phyloP scores from a whole-genome alignment of 2,329 filamentous ascomycete species.

The Calycina marina region DNA sequence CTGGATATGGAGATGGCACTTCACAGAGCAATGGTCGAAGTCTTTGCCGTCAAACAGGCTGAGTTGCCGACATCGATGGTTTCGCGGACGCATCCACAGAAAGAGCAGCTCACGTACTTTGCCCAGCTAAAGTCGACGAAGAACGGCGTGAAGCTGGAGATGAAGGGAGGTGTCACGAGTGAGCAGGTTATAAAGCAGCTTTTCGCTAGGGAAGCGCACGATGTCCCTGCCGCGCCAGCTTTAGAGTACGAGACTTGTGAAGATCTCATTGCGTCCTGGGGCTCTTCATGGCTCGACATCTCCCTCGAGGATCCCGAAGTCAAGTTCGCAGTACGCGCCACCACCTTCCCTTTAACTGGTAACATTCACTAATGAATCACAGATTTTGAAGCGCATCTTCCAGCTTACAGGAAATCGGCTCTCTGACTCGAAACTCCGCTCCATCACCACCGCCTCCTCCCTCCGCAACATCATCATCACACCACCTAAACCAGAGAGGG shows the following conservation, averaged over 20 bases:
- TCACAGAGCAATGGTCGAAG: constrained; percentile 40
- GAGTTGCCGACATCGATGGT: constrained; percentile 21
- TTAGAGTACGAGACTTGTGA: constrained; percentile 5
- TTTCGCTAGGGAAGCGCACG: constrained; percentile 2
- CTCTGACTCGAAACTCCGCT: constrained; percentile 51
- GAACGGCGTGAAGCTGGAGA: constrained; percentile 10
- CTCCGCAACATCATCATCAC: constrained; percentile 39
- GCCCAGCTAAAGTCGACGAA: constrained; percentile 15
- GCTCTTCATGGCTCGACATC: constrained; percentile 41
- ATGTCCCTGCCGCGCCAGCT: constrained; percentile 13
- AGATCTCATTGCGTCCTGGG: constrained; percentile 29
- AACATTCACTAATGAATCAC: too few relatives aligned
- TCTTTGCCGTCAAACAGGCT: constrained; percentile 32
- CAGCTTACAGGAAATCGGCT: constrained; percentile 69
- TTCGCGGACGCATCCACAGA: constrained; percentile 6
- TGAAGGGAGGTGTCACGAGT: constrained; percentile 2
- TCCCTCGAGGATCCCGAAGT: constrained; percentile 40
- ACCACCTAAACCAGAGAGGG: constrained; percentile 42
- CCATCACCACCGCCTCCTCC: constrained; percentile 36
- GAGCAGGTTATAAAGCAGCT: too few relatives aligned
- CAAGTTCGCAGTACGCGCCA: constrained; percentile 64
- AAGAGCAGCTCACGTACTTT: constrained; percentile 5
- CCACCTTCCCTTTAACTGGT: too few relatives aligned
- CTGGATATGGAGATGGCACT: constrained; percentile 29
- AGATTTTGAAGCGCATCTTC: constrained; percentile 71